phyloP scores from a whole-genome alignment of 2,329 filamentous ascomycete species.

The Phialemonium atrogriseum region DNA sequence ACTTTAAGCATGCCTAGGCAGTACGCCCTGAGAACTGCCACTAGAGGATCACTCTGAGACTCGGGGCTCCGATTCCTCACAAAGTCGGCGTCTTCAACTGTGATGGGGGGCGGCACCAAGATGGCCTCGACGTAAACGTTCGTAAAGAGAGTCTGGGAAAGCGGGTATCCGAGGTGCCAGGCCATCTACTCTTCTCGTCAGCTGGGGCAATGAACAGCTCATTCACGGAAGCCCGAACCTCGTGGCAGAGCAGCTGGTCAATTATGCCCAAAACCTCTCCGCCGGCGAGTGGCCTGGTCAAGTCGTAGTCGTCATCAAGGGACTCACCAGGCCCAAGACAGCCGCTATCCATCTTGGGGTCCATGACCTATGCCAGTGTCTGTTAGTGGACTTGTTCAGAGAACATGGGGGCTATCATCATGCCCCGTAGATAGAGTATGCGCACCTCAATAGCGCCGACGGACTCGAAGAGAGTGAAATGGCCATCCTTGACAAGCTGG shows the following conservation, averaged over 20 bases:
- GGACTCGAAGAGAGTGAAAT: constrained; percentile 89
- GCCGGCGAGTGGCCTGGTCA: constrained; percentile 57
- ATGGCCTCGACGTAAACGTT: constrained; percentile 84
- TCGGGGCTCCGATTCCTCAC: constrained; percentile 23
- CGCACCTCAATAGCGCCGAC: constrained; percentile 74
- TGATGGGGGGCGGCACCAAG: constrained; percentile 59
- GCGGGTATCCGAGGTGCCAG: constrained; percentile 92
- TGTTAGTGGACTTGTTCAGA: constrained; percentile 3
- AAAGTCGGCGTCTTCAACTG: constrained; percentile 59
- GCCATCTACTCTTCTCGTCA: constrained; percentile 59
- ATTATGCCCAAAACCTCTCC: constrained; percentile 87
- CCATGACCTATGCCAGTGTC: constrained; percentile 76
- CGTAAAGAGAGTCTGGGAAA: constrained; percentile 91
- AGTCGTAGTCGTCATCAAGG: constrained; percentile 78
- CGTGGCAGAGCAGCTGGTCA: constrained; percentile 82
- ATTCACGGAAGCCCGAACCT: constrained; percentile 43
- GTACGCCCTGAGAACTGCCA: constrained; percentile 70
- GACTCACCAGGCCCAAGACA: constrained; percentile 69
- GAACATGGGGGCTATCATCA: constrained; percentile 1
- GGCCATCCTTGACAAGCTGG: constrained; percentile 85
- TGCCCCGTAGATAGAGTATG: constrained; percentile 1
- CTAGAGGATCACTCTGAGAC: constrained; percentile 35
- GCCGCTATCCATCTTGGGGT: constrained; percentile 97
- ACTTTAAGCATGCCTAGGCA: constrained; percentile 78
- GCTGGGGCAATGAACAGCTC: constrained; percentile 6